phyloP scores from a whole-genome alignment of 805 yeast genomes.

The Ogataea zsoltii region DNA sequence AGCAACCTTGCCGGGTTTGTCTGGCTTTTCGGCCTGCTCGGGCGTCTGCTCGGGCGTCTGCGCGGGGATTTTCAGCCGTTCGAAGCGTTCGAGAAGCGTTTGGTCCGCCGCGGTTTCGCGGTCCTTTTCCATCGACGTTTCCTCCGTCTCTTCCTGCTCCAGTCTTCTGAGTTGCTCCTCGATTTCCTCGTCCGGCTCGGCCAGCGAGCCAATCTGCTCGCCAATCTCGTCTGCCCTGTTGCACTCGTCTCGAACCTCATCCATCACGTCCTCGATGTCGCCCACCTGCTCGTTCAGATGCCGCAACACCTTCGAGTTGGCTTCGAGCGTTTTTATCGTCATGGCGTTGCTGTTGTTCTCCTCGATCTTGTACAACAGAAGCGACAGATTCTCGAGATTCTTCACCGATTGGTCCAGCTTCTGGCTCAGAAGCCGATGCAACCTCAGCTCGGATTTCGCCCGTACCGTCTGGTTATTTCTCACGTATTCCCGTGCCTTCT shows the following conservation, averaged over 20 bases:
- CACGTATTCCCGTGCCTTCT: conserved; percentile 15
- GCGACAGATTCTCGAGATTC: conserved; percentile 26
- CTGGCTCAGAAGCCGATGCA: conserved; percentile 22
- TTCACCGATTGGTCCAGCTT: conserved; percentile 23
- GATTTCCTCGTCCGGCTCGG: conserved; percentile 21
- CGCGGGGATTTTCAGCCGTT: conserved; percentile 9
- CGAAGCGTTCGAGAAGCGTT: conserved; percentile 12
- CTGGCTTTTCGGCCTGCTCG: too few relatives aligned
- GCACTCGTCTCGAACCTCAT: conserved; percentile 20
- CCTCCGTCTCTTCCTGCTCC: conserved; percentile 9
- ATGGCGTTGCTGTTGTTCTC: conserved; percentile 29
- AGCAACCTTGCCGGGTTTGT: too few relatives aligned
- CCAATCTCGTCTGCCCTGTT: conserved; percentile 23
- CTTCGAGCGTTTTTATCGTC: conserved; percentile 25
- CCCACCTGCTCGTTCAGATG: conserved; percentile 25
- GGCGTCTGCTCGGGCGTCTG: neutral
- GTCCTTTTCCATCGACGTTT: conserved; percentile 9
- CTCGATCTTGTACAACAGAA: conserved; percentile 27
- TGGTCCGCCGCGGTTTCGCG: too few relatives aligned
- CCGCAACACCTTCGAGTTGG: conserved; percentile 27
- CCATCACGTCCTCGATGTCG: conserved; percentile 23
- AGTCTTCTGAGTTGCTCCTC: conserved; percentile 25
- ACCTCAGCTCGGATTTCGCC: conserved; percentile 28
- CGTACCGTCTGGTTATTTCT: conserved; percentile 16
- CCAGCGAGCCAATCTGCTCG: conserved; percentile 12